Evolutionary conservation across 2,329 filamentous ascomycete species (phyloP), one percentile per base, ranked within the genome.

Genomic region (Colletotrichum musicola): DNA sequence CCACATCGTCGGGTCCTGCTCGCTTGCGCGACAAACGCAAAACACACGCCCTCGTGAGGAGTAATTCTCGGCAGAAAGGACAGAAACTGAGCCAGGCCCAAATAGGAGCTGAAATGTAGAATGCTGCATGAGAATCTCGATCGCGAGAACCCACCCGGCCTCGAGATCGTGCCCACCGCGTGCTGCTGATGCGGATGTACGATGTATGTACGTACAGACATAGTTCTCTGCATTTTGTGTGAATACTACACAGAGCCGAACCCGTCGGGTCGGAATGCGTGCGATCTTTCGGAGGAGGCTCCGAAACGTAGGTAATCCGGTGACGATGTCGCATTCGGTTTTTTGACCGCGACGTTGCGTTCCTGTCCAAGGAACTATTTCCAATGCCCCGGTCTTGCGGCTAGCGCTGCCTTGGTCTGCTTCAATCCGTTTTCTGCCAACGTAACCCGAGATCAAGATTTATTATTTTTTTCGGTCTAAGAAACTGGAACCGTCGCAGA

Each of bases 401-500:
- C 16, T 16, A 46, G 27, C 6, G 5, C 9, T 30, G 27, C 27
- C 42, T 46, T 46, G 18, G 22, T 47, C 22, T 59, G 9, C 27
- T 16, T 25, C 51, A 38, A 12, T 27, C 14, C 40, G 46, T n/a
- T 18, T 61, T 46, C 51, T 59, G 51, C 63, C 63, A 57, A 42
- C 40, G 49, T 51, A n/a, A 49, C 51, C 20, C 30, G 20, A 66
- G 46, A 30, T 12, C 14, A 12, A 12, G 22, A 30, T 9, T 30
- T n/a, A n/a, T 30, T 30, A 4, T 30, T 30, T 16, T 50, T 50
- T 16, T 51, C 30, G 44, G 13, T 56, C 59, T 38, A 35, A 57
- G 64, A 46, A 57, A 67, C 58, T 62, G 59, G 50, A 67, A 63
- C 58, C 51, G 51, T 63, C 64, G 44, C 51, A 57, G 18, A 30